These are phyloP conservation scores for Chlamydomonas sp. DNA, from an alignment of 139 green algal species.

Conservation along the genomic window DNA sequence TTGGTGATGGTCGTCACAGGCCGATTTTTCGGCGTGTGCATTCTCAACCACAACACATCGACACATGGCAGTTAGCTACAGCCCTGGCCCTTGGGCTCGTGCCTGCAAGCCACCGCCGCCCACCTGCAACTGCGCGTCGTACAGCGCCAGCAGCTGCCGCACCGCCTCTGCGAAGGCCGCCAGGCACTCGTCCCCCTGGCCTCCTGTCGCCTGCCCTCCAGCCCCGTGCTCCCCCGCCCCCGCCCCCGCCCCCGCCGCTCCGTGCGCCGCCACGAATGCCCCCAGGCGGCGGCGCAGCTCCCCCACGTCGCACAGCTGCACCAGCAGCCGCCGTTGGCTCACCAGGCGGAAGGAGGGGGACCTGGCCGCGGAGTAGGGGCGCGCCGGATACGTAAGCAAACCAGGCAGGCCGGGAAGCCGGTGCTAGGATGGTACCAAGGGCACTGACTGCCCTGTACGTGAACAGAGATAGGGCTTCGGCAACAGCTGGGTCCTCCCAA, in stretches of 20 bases:
- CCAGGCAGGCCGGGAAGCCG: no score
- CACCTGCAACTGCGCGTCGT: constrained; percentile 30
- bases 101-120: no score
- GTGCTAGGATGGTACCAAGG: no score
- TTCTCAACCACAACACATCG: no score
- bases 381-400: no score
- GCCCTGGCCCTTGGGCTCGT: no score
- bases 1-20: no score
- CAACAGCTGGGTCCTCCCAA: no score
- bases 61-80: no score
- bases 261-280: constrained; percentile 13
- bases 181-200: neutral
- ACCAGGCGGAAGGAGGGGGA: neutral
- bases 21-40: no score
- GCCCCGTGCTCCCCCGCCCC: neutral
- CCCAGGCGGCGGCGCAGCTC: constrained; percentile 36
- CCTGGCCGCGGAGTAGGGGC: neutral
- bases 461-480: no score
- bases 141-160: constrained; percentile 4
- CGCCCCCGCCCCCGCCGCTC: constrained; percentile 1
- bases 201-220: neutral
- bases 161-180: constrained; percentile 19
- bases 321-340: neutral
- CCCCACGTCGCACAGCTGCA: constrained; percentile 11
- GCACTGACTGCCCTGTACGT: no score